Evolutionary conservation across 2,329 filamentous ascomycete genomes (phyloP), one percentile per base, ranked within the genome.

Genomic region (Cladophialophora immunda): DNA sequence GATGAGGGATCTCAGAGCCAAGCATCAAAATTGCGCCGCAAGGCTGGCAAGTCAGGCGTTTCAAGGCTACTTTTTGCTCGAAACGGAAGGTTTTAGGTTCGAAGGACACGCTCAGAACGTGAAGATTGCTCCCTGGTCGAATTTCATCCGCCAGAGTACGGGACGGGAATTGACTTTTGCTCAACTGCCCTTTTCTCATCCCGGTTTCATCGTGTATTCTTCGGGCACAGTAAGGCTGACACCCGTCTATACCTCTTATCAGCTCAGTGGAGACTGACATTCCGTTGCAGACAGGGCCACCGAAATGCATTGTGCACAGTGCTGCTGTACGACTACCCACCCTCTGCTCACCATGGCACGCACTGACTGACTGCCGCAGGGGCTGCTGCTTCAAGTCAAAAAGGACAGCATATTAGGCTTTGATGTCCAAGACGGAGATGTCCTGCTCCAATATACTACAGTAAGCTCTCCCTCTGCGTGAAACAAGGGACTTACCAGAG

Each of bases 281-380:
- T 22, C n/a, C 19, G 1, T 47, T 29, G 15, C 36, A 50, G 41
- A 95, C 92, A 0, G 92, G 92, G 4, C 87, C 86, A 19, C 92
- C 92, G 15, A 95, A 95, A 74, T 93, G 91, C 65, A 94, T 95
- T 69, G 91, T 94, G 2, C 92, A 96, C 76, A 90, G 88, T 0
- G 76, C 75, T 4, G 77, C 76, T n/a, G 77, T 50, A 59, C 9
- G 22, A 19, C 15, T 32, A 32, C 25, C 29, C 4, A 15, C 38
- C 17, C 30, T 25, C 9, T 41, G 56, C 30, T 11, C 56, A 47
- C 22, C 13, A 29, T 47, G 15, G 8, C 19, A n/a, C 38, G 36
- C 25, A 30, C 41, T 45, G 27, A 52, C 11, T 62, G 25, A 41
- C 34, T 17, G 57, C 9, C 29, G 25, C 50, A 54, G 45, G 77